Base-by-base conservation (phyloP, 495 filamentous ascomycete species). In the Cairneyella variabilis region DNA sequence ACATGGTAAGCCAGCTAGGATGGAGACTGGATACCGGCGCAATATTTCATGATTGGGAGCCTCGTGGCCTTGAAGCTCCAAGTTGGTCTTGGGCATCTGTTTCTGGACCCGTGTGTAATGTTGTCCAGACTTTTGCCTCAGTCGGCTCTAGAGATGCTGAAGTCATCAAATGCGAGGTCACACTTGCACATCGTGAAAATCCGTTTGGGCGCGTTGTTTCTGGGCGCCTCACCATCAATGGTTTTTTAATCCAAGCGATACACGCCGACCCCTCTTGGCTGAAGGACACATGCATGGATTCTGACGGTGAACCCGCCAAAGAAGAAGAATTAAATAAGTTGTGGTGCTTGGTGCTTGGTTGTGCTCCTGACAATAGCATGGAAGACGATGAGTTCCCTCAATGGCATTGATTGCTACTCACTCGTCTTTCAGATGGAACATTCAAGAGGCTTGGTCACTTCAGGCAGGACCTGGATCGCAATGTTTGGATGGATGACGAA, bases 71-170 rank as follows among this genome's bases (percentile, higher is more conserved):
- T 50, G 12, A 50, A 50, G 47, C 12, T 26, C 49, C 49, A 3
- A 43, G 37, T 20, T 53, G 49, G 49, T 53, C 49, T n/a, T 53
- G 49, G 49, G 49, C 49, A 42, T 42, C 49, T 38, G 47, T 50
- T 8, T 14, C 38, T 50, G 45, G 23, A 34, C 27, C 45, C 10
- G 45, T 48, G 45, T 48, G 27, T 34, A 20, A 48, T 48, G 12
- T 48, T 20, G 22, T 48, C 25, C 45, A 21, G 23, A 16, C 21
- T 30, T 7, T 32, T 34, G 3, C n/a, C 45, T 30, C 45, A 34
- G 45, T 32, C 23, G 34, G 23, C 30, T 26, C 45, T 16, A 48
- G 45, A 34, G 45, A 18, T 9, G 45, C 45, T 34, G 16, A 18
- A 14, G 45, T 48, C 10, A 48, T 48, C 27, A 32, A 22, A 11